Evolutionary conservation across 805 yeast genomes (phyloP).

Genomic region (Blastobotrys attinorum): DNA sequence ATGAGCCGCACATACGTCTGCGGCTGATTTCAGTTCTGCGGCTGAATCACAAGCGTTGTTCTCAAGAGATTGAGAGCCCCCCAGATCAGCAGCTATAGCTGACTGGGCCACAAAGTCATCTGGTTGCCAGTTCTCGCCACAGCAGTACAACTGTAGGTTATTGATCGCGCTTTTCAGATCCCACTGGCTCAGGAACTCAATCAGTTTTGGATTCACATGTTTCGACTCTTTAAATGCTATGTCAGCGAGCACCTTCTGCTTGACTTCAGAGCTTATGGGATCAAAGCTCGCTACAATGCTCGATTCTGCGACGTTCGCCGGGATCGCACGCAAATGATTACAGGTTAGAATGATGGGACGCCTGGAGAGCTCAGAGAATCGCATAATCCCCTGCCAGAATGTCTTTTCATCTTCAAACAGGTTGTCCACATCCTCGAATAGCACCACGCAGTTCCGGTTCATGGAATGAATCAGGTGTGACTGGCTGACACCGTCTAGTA

Average conservation of each 20-base stretch:
- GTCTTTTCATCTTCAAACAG: conserved; percentile 68
- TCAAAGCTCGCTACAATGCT: conserved; percentile 32
- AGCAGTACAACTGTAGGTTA: conserved; percentile 29
- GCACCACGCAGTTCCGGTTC: conserved; percentile 56
- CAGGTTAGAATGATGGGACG: conserved; percentile 69
- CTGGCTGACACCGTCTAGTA: conserved; percentile 71
- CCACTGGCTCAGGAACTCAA: conserved; percentile 16
- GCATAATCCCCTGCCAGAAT: conserved; percentile 70
- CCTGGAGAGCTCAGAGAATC: conserved; percentile 50
- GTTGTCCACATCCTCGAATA: conserved; percentile 82
- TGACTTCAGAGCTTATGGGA: conserved; percentile 11
- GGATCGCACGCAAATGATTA: conserved; percentile 11
- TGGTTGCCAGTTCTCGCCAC: neutral
- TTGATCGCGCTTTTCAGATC: conserved; percentile 26
- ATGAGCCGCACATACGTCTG: neutral
- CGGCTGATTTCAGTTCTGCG: neutral
- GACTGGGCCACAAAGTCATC: too few species aligned
- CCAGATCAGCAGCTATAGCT: too few species aligned
- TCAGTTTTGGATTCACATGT: conserved; percentile 14
- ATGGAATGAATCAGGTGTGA: conserved; percentile 60
- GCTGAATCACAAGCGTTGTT: neutral
- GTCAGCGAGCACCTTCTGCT: conserved; percentile 23
- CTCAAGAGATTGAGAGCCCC: too few species aligned
- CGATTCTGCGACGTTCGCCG: conserved; percentile 33
- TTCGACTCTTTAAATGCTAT: conserved; percentile 33